phyloP scores from a whole-genome alignment of 768 basidiomycete species.

The Mycena crocata region DNA sequence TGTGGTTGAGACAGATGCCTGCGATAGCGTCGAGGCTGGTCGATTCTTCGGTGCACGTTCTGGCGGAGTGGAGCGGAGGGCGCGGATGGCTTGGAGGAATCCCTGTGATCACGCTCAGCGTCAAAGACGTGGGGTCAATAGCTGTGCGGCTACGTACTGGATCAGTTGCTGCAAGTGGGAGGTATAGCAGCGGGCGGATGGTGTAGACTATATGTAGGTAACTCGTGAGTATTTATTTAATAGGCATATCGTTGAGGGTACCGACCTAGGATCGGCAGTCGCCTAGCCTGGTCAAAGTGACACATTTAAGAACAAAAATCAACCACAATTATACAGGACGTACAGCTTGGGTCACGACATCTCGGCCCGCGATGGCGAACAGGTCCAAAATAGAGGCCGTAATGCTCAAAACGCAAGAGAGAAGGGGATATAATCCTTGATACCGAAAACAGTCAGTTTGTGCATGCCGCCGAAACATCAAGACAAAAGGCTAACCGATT shows the following conservation, averaged over 20 bases:
- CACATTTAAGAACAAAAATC: too few relatives aligned
- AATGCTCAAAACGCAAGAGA: slow-evolving; percentile 4
- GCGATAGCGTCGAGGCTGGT: not conserved
- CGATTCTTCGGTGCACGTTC: too few relatives aligned
- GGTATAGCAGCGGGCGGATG: not conserved
- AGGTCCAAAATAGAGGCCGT: not conserved
- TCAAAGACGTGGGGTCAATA: not conserved
- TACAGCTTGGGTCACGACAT: too few relatives aligned
- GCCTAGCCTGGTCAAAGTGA: too few relatives aligned
- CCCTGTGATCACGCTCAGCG: not conserved
- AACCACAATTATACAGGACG: too few relatives aligned
- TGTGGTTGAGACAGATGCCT: not conserved
- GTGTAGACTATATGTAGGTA: not conserved
- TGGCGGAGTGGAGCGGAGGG: not conserved
- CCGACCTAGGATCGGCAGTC: too few relatives aligned
- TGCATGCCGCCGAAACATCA: not conserved
- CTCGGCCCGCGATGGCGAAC: not conserved
- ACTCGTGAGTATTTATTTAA: not conserved
- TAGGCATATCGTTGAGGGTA: not conserved
- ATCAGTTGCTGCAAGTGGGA: not conserved
- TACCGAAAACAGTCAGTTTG: not conserved
- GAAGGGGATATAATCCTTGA: slow-evolving; percentile 5
- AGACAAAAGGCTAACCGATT: not conserved
- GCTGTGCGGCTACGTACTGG: not conserved
- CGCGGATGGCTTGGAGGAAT: not conserved